These are phyloP conservation scores for Tricholoma bakamatsutake DNA, from an alignment of 768 basidiomycete species.

Conservation along the genomic window DNA sequence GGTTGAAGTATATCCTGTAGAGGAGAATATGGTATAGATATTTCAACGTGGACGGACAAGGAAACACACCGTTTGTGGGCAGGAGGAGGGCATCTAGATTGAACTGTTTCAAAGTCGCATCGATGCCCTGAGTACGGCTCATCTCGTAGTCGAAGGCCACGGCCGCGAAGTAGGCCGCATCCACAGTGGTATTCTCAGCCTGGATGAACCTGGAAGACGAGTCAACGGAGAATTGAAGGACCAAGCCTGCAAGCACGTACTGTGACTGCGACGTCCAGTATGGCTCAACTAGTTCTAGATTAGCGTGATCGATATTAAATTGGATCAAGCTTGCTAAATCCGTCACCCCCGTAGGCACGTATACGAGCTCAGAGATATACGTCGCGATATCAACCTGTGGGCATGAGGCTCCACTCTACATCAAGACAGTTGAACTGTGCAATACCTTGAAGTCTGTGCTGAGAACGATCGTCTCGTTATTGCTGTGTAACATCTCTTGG, in stretches of 20 bases:
- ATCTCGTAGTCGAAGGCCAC: conserved; percentile 40
- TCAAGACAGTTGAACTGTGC: too few relatives aligned
- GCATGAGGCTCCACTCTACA: neutral
- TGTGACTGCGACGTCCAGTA: conserved; percentile 31
- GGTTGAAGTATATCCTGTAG: conserved; percentile 9
- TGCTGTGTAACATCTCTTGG: conserved; percentile 39
- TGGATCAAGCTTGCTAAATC: conserved; percentile 51
- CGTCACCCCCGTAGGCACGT: conserved; percentile 49
- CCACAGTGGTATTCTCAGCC: conserved; percentile 34
- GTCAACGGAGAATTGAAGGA: neutral
- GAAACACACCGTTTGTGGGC: conserved; percentile 36
- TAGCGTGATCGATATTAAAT: conserved; percentile 48
- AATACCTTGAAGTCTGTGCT: conserved; percentile 53
- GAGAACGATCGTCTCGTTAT: conserved; percentile 53
- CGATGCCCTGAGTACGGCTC: conserved; percentile 48
- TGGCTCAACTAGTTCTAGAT: conserved; percentile 36
- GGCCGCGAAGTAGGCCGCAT: conserved; percentile 38
- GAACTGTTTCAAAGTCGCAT: conserved; percentile 39
- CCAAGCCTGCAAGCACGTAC: conserved; percentile 20
- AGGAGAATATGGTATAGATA: neutral
- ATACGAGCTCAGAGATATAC: conserved; percentile 39
- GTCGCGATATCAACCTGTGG: neutral
- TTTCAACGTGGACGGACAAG: conserved; percentile 28
- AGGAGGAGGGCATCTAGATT: conserved; percentile 48
- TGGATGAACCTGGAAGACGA: conserved; percentile 27